phyloP scores from a whole-genome alignment of 1,139 yeast genomes.

The Saccharomyces hybrid region DNA sequence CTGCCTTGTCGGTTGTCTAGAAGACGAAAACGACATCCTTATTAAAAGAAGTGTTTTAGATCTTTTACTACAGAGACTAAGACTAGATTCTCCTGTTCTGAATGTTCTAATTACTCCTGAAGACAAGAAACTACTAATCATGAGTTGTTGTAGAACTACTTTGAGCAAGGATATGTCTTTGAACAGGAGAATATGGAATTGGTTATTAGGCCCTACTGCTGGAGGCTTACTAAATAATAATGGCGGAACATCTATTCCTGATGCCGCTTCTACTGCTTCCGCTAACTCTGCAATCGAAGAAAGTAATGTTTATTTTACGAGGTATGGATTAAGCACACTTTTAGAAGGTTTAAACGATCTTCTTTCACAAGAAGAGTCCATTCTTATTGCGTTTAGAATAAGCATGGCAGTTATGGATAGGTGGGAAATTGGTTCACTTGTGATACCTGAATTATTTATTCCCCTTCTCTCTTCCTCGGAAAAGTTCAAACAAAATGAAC shows the following conservation, averaged over 20 bases:
- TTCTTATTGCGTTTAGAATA: slow-evolving; percentile 46
- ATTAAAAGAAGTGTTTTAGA: slow-evolving; percentile 90
- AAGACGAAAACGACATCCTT: slow-evolving; percentile 52
- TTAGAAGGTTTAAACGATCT: slow-evolving; percentile 46
- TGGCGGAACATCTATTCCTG: slow-evolving; percentile 4
- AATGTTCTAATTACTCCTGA: slow-evolving; percentile 39
- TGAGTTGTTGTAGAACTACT: slow-evolving; percentile 61
- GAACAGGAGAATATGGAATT: slow-evolving; percentile 85
- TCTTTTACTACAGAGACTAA: slow-evolving; percentile 57
- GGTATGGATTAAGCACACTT: slow-evolving; percentile 46
- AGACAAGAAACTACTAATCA: slow-evolving; percentile 53
- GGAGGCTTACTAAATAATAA: slow-evolving; percentile 5
- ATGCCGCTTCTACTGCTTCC: not conserved
- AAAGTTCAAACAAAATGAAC: slow-evolving; percentile 29
- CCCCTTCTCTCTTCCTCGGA: slow-evolving; percentile 48
- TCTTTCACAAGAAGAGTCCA: slow-evolving; percentile 34
- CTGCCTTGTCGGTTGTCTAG: slow-evolving; percentile 63
- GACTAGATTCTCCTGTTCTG: slow-evolving; percentile 54
- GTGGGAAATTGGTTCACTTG: slow-evolving; percentile 80
- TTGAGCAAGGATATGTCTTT: slow-evolving; percentile 85
- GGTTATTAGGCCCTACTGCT: slow-evolving; percentile 68
- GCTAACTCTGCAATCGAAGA: slow-evolving; percentile 6
- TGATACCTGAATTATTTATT: slow-evolving; percentile 62
- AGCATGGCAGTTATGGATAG: slow-evolving; percentile 73
- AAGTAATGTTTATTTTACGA: slow-evolving; percentile 46